Evolutionary conservation across 441 rosid genomes (phyloP), one percentile per base, ranked within the genome.

Genomic region (Caryocar brasiliense): DNA sequence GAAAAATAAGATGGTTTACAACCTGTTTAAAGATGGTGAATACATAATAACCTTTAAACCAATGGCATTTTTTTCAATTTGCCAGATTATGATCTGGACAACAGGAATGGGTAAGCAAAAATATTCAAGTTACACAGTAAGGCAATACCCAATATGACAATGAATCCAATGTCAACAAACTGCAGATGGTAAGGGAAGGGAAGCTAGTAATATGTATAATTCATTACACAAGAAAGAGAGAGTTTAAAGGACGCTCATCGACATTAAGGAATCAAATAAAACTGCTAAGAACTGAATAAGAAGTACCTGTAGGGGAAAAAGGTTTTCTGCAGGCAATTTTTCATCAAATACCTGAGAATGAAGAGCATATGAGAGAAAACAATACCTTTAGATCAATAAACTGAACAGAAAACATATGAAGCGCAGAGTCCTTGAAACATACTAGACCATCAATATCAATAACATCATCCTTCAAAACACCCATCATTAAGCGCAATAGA

Each of bases 361-460:
- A 53, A 59, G 33, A 29, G 38, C 39, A 38, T 7, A 58, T 1
- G 32, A 21, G 34, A 20, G 40, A 36, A 25, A 12, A 33, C 12
- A 30, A 56, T 12, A 39, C 34, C 23, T 56, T 62, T 56, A 34
- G 30, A 52, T 25, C 25, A 58, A 25, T 25, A 29, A 49, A 21
- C 10, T 34, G 21, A 15, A 33, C 2, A 19, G 8, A 10, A 33
- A 12, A 15, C 7, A 24, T 1, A 4, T 0, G 8, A n/a, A 33
- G 4, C 14, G 22, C 24, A 19, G 54, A 8, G 22, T 58, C 35
- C 32, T 40, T 59, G 23, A 49, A 61, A 56, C 85, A 66, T 85
- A 92, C 99, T 92, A 92, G 76, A 68, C 89, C 87, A 64, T 85
- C 95, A 64, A 85, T 80, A 75, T 88, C 94, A 78, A 88, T 80